Base-by-base conservation (phyloP, 352 stramenopile species). In the Phytophthora ohioensis region DNA sequence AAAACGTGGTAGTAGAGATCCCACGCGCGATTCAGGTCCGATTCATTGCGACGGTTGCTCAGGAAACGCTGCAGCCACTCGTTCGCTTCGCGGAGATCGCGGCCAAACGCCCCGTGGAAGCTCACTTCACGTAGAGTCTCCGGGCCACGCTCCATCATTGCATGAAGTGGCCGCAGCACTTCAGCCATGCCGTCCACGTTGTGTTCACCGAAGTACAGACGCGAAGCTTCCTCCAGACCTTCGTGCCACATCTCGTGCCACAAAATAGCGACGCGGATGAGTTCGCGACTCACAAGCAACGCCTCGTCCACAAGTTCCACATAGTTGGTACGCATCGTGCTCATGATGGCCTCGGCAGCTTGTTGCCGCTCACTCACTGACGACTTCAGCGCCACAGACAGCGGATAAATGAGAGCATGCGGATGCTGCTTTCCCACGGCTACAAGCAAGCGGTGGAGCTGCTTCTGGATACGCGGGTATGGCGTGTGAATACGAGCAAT, bases 201-300 rank as follows among this genome's bases (percentile, higher is more conserved):
- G n/a, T 95, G 92, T 69, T 99, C 94, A 13, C 90, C 95, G 80
- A 99, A 99, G 79, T 99, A 97, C 46, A 99, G 72, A 4, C 96
- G 83, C 32, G 91, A 98, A 5, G 98, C 98, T 76, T 99, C 95
- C 69, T 99, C 98, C 1, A 99, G 84, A 1, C 93, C 97, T 80
- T 98, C 95, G 58, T 99, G 97, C 98, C 98, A 99, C 72, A 98
- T 92, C 74, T 99, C 98, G 62, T 99, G 88, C 98, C 98, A 99
- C 48, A 99, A 77, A 69, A 99, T 99, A 21, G 98, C 97, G 10
- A 99, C 97, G 12, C 97, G 92, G 63, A 99, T 99, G 5, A 99
- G 85, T 71, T 99, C 98, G 1, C 91, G 91, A 53, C 92, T 98
- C n/a, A 99, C 98, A 10, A 96, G 75, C 58, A 94, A 63, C 10